phyloP scores from a whole-genome alignment of 176 grass and related monocot genomes.

The Canna indica region DNA sequence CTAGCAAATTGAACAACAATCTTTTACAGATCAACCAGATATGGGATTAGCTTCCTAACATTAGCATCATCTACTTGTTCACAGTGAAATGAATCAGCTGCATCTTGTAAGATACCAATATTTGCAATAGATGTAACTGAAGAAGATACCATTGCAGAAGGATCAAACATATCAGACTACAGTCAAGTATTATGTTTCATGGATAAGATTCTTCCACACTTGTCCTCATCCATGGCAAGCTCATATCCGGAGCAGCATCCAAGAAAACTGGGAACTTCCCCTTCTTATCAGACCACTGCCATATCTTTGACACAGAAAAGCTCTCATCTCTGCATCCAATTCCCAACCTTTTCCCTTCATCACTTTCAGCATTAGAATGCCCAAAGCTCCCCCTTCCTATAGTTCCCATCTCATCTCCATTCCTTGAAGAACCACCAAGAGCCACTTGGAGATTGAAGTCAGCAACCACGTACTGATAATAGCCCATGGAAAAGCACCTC shows the following conservation, averaged over 20 bases:
- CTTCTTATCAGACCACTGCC: conserved; percentile 75
- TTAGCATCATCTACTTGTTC: too few relatives aligned
- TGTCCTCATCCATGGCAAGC: conserved; percentile 35
- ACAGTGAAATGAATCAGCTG: neutral
- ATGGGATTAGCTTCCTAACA: too few relatives aligned
- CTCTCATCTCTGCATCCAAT: conserved; percentile 70
- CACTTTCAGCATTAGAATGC: too few relatives aligned
- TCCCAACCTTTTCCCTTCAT: conserved; percentile 44
- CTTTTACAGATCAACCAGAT: too few relatives aligned
- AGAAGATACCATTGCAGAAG: neutral
- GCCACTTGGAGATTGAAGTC: conserved; percentile 48
- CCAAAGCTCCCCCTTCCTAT: too few relatives aligned
- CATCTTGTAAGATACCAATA: neutral
- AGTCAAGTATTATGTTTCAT: neutral
- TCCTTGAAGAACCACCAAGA: conserved; percentile 20
- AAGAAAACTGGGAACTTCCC: conserved; percentile 33
- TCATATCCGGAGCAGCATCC: conserved; percentile 40
- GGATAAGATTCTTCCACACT: neutral
- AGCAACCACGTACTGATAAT: conserved; percentile 68
- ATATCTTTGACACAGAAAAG: conserved; percentile 96
- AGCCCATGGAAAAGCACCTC: conserved; percentile 83
- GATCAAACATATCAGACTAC: neutral
- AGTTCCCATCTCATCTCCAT: conserved; percentile 21
- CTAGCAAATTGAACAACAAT: too few relatives aligned
- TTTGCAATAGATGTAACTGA: neutral